Percentiles rank a stretch among this genome's conserved stretches.
These are phyloP conservation scores for Lichenothelia convexa DNA, from an alignment of 495 filamentous ascomycete species.

Conservation along the genomic window DNA sequence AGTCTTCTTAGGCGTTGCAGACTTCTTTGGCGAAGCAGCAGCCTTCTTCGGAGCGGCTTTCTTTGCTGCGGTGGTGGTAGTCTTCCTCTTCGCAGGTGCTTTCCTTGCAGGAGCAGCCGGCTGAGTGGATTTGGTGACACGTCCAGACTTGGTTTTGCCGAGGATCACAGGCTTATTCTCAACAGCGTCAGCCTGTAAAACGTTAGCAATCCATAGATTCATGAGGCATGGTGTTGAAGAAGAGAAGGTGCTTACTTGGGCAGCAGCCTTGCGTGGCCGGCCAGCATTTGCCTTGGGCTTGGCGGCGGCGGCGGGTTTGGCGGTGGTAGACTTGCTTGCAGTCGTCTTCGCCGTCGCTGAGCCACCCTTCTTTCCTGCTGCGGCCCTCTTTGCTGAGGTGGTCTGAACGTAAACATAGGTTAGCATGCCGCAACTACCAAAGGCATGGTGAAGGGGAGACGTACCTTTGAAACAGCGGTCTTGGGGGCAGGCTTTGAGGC, in stretches of 20 bases:
- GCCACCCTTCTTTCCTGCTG: conserved; percentile 36
- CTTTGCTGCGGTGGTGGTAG: conserved; percentile 30
- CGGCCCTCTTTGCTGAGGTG: conserved; percentile 28
- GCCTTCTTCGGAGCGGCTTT: conserved; percentile 37
- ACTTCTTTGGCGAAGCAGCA: too few species aligned
- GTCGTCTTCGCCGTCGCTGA: too few species aligned
- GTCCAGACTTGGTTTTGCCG: conserved; percentile 79
- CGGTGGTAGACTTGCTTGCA: conserved; percentile 19
- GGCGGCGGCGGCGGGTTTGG: conserved; percentile 27
- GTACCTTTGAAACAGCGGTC: conserved; percentile 29
- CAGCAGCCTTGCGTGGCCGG: conserved; percentile 26
- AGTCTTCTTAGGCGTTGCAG: conserved; percentile 23
- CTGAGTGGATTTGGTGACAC: conserved; percentile 60
- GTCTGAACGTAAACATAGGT: conserved; percentile 11
- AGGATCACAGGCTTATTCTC: conserved; percentile 56
- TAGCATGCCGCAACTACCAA: conserved; percentile 13
- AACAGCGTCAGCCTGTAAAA: conserved; percentile 38
- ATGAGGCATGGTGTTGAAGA: neutral
- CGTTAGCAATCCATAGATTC: conserved; percentile 1
- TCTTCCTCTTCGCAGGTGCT: conserved; percentile 34
- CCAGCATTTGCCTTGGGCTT: conserved; percentile 27
- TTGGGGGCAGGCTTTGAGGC: conserved; percentile 13
- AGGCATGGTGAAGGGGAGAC: conserved; percentile 17
- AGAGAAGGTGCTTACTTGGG: conserved; percentile 14
- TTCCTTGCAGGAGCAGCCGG: conserved; percentile 31